A percentile compares a stretch with the other conserved stretches of the same genome.
Conservation (phyloP, 2,329 filamentous ascomycete species). For the Scleromitrula shiraiana region DNA sequence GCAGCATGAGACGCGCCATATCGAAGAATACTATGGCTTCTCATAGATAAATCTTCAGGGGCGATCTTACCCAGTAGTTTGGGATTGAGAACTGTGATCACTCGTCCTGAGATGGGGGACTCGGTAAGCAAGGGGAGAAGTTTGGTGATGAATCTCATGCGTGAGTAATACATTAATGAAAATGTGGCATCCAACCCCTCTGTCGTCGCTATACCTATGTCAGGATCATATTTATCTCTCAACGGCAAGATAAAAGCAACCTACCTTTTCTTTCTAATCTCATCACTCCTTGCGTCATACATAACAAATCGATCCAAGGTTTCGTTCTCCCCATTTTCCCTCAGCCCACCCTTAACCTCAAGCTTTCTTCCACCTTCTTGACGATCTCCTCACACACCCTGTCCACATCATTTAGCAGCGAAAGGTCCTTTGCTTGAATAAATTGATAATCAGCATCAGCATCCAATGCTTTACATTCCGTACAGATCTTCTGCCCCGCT, state of each 20-base stretch:
- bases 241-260: background rate
- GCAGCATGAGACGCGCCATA: background rate
- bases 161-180: background rate
- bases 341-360: no score
- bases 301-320: background rate
- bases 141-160: background rate
- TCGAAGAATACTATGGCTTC: background rate
- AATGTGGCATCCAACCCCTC: background rate
- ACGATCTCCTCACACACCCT: background rate
- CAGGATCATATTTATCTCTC: no score
- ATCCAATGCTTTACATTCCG: background rate
- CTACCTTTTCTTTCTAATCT: background rate
- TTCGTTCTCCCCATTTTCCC: no score
- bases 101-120: background rate
- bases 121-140: background rate
- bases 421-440: background rate
- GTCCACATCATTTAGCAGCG: background rate
- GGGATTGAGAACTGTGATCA: background rate
- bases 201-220: background rate
- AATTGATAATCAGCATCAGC: background rate
- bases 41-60: background rate
- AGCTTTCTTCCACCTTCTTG: no score
- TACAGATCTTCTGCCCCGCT: background rate
- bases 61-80: background rate
- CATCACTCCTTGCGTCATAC: background rate